Evolutionary conservation across 129 eudicot genomes (phyloP).

Genomic region (Rutidosis leptorrhynchoides): DNA sequence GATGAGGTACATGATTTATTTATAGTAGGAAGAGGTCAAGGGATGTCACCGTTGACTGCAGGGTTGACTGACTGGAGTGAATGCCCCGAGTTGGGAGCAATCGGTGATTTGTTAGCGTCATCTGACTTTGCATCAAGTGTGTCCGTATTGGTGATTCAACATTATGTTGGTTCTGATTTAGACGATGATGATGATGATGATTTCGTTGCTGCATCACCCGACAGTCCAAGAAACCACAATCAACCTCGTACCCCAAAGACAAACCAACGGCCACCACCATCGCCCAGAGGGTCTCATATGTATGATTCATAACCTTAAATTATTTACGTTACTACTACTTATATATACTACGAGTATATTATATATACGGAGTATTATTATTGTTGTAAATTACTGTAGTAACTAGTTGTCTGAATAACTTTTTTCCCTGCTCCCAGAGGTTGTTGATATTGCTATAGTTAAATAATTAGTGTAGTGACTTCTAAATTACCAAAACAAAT

Average conservation of each 20-base stretch:
- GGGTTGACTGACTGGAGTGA: constrained; percentile 95
- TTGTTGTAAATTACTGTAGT: too few species aligned
- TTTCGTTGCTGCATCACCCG: constrained; percentile 29
- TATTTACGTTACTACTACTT: too few species aligned
- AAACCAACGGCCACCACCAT: constrained; percentile 23
- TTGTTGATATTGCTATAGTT: too few species aligned
- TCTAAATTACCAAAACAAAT: too few species aligned
- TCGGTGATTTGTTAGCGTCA: constrained; percentile 83
- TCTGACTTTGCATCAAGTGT: constrained; percentile 64
- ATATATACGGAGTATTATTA: too few species aligned
- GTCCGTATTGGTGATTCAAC: constrained; percentile 84
- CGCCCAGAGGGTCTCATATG: constrained; percentile 12
- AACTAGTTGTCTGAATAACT: too few species aligned
- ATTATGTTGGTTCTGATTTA: constrained; percentile 45
- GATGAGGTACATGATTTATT: constrained; percentile 59
- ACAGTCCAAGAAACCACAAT: constrained; percentile 37
- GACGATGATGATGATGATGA: constrained; percentile 26
- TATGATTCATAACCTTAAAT: neutral
- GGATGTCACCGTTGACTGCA: constrained; percentile 66
- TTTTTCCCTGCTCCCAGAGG: too few species aligned
- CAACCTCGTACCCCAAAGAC: constrained; percentile 19
- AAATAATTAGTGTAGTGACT: too few species aligned
- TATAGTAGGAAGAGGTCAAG: constrained; percentile 85
- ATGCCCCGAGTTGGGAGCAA: constrained; percentile 88
- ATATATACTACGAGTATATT: too few species aligned